Evolutionary conservation across 805 yeast genomes (phyloP).

Genomic region (Komagataella ulmi): DNA sequence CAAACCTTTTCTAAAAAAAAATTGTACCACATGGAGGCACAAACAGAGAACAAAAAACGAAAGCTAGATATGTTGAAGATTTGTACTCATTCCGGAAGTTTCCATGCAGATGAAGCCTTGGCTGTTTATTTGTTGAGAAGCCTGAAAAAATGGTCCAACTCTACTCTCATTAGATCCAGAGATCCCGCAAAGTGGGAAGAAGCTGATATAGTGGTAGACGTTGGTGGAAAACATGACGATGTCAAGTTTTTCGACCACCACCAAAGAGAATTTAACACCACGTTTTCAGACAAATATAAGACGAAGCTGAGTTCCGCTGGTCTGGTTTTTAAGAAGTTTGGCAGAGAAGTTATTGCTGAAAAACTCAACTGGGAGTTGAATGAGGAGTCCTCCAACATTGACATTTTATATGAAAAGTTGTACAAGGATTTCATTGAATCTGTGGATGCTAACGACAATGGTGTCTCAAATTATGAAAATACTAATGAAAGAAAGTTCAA

Average conservation of each 20-base stretch:
- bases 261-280: slow-evolving; percentile 79
- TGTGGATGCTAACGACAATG: slow-evolving; percentile 93
- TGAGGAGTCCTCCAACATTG: slow-evolving; percentile 28
- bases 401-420: slow-evolving; percentile 58
- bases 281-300: slow-evolving; percentile 45
- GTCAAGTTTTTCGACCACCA: slow-evolving; percentile 88
- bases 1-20: neutral
- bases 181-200: slow-evolving; percentile 70
- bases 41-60: neutral
- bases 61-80: slow-evolving; percentile 32
- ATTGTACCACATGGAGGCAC: neutral
- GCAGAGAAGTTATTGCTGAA: slow-evolving; percentile 51
- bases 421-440: slow-evolving; percentile 84
- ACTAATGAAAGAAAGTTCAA: slow-evolving; percentile 50
- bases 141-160: slow-evolving; percentile 53
- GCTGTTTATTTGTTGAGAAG: slow-evolving; percentile 79
- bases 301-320: slow-evolving; percentile 94
- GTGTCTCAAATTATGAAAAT: slow-evolving; percentile 57
- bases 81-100: slow-evolving; percentile 87
- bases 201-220: slow-evolving; percentile 91
- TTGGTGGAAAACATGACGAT: slow-evolving; percentile 82
- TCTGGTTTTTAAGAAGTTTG: slow-evolving; percentile 76
- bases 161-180: slow-evolving; percentile 73
- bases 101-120: slow-evolving; percentile 94
- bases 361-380: slow-evolving; percentile 26